Evolutionary conservation across 2,329 filamentous ascomycete genomes (phyloP).

Genomic region (Neurospora crassa): DNA sequence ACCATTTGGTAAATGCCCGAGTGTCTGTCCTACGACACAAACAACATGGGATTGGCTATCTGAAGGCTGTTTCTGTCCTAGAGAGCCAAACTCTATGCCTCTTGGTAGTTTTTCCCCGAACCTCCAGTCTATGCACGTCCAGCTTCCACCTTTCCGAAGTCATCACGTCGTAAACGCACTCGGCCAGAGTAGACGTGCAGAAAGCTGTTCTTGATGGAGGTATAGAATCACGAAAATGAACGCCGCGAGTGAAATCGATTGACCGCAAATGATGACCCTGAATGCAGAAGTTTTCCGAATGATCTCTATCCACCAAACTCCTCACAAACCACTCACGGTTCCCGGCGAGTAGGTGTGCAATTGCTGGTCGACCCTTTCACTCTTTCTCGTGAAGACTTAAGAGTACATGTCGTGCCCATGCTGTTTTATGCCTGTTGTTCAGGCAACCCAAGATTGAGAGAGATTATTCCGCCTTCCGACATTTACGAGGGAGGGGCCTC

Average conservation of each 20-base stretch:
- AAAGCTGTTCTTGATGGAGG: background rate
- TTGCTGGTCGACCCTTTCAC: slow-evolving; percentile 22
- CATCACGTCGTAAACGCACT: background rate
- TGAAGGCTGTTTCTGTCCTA: background rate
- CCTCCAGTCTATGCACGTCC: background rate
- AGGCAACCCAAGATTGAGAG: slow-evolving; percentile 18
- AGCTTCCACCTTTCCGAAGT: background rate
- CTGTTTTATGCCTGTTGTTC: slow-evolving; percentile 16
- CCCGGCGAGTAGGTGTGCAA: slow-evolving; percentile 20
- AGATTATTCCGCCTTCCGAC: slow-evolving; percentile 14
- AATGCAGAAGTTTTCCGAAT: slow-evolving; percentile 24
- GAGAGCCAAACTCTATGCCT: background rate
- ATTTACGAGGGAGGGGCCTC: slow-evolving; percentile 59
- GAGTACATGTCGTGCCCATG: slow-evolving; percentile 35
- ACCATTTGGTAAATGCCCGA: background rate
- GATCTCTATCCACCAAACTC: slow-evolving; percentile 24
- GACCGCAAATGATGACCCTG: slow-evolving; percentile 14
- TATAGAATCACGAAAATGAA: background rate
- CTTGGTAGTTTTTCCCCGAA: background rate
- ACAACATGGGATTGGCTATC: background rate
- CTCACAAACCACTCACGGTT: slow-evolving; percentile 23
- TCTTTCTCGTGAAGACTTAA: slow-evolving; percentile 20
- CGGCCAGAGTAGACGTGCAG: background rate
- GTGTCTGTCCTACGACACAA: background rate
- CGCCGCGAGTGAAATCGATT: slow-evolving; percentile 4